These are phyloP conservation scores for Agaricus blazei DNA, from an alignment of 768 basidiomycete species.

Conservation along the genomic window DNA sequence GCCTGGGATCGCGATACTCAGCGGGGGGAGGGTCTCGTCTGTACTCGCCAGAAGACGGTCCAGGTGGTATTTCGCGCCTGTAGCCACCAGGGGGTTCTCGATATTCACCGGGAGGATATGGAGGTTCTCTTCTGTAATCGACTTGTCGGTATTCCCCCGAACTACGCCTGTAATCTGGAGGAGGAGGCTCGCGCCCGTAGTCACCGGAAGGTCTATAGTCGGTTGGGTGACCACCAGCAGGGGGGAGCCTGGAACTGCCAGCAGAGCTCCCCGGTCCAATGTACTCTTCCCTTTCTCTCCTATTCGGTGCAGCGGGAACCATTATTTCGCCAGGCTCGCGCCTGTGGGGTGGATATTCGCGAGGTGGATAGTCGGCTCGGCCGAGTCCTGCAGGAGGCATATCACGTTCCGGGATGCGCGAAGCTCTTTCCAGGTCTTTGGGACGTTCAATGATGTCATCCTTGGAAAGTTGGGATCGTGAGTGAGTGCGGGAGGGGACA, in stretches of 20 bases:
- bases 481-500: constrained; percentile 8
- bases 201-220: constrained; percentile 5
- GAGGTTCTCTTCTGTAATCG: neutral
- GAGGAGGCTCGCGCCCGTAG: constrained; percentile 4
- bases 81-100: neutral
- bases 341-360: constrained; percentile 7
- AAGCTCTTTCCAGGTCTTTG: constrained; percentile 3
- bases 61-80: neutral
- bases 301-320: neutral
- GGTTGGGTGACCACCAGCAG: neutral
- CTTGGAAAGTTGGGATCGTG: constrained; percentile 5
- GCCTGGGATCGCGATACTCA: constrained; percentile 8
- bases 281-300: constrained; percentile 8
- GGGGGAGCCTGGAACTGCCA: constrained; percentile 2
- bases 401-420: constrained; percentile 8
- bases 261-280: neutral
- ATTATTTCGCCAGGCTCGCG: constrained; percentile 9
- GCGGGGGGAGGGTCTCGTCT: constrained; percentile 3
- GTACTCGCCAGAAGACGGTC: neutral
- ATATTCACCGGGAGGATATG: neutral
- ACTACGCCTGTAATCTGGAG: neutral
- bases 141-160: neutral
- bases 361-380: constrained; percentile 7
- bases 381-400: constrained; percentile 2
- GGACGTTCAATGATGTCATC: constrained; percentile 4